Conservation (phyloP, 352 stramenopile species). For the Nothophytophthora sp. region DNA sequence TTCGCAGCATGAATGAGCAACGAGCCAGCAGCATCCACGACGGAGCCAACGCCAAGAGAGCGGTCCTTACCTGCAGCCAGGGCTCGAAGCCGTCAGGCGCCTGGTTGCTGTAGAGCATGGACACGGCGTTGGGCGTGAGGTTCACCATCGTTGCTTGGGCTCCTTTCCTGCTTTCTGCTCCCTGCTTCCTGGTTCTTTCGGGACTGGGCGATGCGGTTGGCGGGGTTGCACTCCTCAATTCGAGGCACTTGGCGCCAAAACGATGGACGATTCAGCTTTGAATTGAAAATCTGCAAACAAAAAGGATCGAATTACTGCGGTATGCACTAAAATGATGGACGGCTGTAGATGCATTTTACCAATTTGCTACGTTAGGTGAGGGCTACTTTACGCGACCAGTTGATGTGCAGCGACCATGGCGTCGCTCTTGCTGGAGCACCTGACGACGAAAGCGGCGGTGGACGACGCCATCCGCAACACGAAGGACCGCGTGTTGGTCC, state of each 20-base stretch:
- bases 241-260: conserved; percentile 38
- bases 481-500: conserved; percentile 80
- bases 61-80: conserved; percentile 56
- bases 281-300: too few relatives aligned
- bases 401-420: too few relatives aligned
- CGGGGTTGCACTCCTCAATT: conserved; percentile 3
- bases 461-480: conserved; percentile 80
- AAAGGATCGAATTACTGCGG: too few relatives aligned
- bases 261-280: too few relatives aligned
- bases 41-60: not conserved
- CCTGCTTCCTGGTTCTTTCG: not conserved
- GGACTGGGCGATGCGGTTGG: not conserved
- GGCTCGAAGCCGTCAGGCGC: conserved; percentile 84
- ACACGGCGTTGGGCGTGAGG: conserved; percentile 81
- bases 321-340: too few relatives aligned
- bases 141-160: conserved; percentile 72
- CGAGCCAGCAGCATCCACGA: not conserved
- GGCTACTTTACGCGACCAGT: too few relatives aligned
- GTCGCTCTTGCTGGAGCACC: conserved; percentile 70
- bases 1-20: too few relatives aligned
- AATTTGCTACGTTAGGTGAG: too few relatives aligned
- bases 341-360: too few relatives aligned
- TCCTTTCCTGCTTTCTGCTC: conserved; percentile 2
- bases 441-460: conserved; percentile 62
- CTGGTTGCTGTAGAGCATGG: conserved; percentile 87